Evolutionary conservation across 805 yeast genomes (phyloP), one percentile per base, ranked within the genome.

Genomic region (Torulaspora franciscae): DNA sequence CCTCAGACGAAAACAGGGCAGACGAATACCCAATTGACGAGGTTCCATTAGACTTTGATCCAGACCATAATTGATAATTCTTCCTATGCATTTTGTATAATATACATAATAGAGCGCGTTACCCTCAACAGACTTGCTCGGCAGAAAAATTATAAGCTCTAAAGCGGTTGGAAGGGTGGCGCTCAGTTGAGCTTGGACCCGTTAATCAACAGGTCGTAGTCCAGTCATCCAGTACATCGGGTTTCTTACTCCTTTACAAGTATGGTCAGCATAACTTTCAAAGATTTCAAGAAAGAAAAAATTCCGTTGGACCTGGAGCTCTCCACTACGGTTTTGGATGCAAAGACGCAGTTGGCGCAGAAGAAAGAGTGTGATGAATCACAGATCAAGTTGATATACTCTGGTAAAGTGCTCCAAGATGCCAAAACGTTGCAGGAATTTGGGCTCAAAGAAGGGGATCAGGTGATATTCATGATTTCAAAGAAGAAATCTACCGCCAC

Each of bases 281-380:
- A 90, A 65, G 96, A 93, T 68, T 85, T 93, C 70, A 90, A 93
- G 70, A 93, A 91, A 70, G 89, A 87, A 63, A 85, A 81, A 63
- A 79, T 90, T 65, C 77, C 88, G 24, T 60, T 93, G 47, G 96
- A 87, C 23, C 76, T 88, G 46, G 95, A 84, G 48, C 73, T 75
- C 7, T 49, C 75, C 10, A 87, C 81, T 40, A 75, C 87, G 2
- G 91, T 85, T 27, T 62, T 74, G 10, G 71, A 79, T n/a, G 81
- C 81, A 14, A 91, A 90, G 67, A 81, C 79, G 56, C 78, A 79
- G 56, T 72, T 93, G 41, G 93, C 89, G 1, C 68, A 72, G 15
- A 70, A 75, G 46, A 84, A 85, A 57, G 79, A 75, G 11, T 82
- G 87, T 56, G 91, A 82, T 19, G 75, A 80, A 1, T 66, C 77